Percentiles rank a stretch among this genome's conserved stretches.
Evolutionary conservation across 495 filamentous ascomycete genomes (phyloP).

Genomic region (Podospora comata): DNA sequence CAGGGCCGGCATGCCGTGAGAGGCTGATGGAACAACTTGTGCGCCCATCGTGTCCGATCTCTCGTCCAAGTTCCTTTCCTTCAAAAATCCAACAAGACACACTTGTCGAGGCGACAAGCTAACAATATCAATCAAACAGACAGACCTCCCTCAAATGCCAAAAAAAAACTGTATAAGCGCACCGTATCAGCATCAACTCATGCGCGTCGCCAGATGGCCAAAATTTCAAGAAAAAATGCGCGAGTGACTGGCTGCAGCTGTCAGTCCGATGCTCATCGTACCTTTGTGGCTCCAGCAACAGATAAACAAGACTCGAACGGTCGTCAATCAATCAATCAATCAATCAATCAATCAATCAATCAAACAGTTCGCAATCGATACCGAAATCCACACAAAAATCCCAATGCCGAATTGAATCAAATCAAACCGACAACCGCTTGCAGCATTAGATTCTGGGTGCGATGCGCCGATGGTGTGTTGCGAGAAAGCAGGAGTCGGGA

Average conservation of each 20-base stretch:
- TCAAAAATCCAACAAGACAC: neutral
- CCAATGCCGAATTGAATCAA: neutral
- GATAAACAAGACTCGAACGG: neutral
- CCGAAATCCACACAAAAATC: neutral
- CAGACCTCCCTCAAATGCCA: neutral
- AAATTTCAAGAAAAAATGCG: neutral
- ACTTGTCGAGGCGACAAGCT: neutral
- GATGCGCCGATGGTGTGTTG: slow-evolving; percentile 4
- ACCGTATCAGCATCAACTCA: slow-evolving; percentile 5
- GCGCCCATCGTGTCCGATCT: slow-evolving; percentile 28
- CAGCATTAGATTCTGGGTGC: slow-evolving; percentile 7
- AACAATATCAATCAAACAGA: neutral
- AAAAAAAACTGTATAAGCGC: neutral
- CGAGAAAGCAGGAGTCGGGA: slow-evolving; percentile 5
- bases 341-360: slow-evolving; percentile 9
- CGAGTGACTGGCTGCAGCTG: slow-evolving; percentile 12
- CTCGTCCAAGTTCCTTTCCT: neutral
- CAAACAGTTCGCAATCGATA: neutral
- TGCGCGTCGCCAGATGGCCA: neutral
- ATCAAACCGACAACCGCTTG: neutral
- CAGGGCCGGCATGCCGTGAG: slow-evolving; percentile 28
- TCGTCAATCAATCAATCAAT: neutral
- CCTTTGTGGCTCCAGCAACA: slow-evolving; percentile 10
- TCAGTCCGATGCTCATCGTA: slow-evolving; percentile 11
- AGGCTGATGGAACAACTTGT: slow-evolving; percentile 29